Evolutionary conservation across 148 eudicot genomes (phyloP), one percentile per base, ranked within the genome.

Genomic region (Polygonum maritimum): DNA sequence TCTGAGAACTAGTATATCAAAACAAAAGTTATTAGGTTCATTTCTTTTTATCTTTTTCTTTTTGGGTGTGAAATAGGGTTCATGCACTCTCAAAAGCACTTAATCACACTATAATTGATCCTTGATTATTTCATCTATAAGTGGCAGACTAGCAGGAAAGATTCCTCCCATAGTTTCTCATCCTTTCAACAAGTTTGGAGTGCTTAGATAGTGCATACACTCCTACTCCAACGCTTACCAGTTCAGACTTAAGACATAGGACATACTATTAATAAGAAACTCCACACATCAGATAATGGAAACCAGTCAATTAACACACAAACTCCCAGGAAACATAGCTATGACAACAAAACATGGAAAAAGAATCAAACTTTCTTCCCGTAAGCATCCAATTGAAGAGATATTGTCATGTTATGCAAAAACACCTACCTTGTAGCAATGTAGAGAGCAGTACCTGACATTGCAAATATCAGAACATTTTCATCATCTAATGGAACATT

Each of bases 401-500:
- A 67, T 39, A 31, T 39, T 69, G 15, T 11, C 7, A 44, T 12
- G 1, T 19, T n/a, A 45, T 21, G 12, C 1, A 35, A 40, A 22
- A 6, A 33, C 22, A 16, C 82, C 48, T 78, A 93, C 98, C 92
- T 95, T 95, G 88, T 95, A 95, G 80, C 99, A 95, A 48, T 79
- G 94, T 75, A 95, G 94, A 33, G 97, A 95, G 88, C 96, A 95
- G 81, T 95, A 95, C 48, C 91, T 85, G 71, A 83, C 85, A 74
- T 90, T 92, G 88, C 99, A 95, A 13, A n/a, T n/a, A n/a, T n/a
- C n/a, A n/a, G n/a, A n/a, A n/a, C n/a, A n/a, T n/a, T n/a, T n/a
- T n/a, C n/a, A n/a, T n/a, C n/a, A n/a, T n/a, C n/a, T n/a, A n/a
- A n/a, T n/a, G n/a, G n/a, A n/a, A n/a, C n/a, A n/a, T n/a, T n/a